These are phyloP conservation scores for Wakefieldia striispora DNA, from an alignment of 768 basidiomycete genomes.

Conservation along the genomic window DNA sequence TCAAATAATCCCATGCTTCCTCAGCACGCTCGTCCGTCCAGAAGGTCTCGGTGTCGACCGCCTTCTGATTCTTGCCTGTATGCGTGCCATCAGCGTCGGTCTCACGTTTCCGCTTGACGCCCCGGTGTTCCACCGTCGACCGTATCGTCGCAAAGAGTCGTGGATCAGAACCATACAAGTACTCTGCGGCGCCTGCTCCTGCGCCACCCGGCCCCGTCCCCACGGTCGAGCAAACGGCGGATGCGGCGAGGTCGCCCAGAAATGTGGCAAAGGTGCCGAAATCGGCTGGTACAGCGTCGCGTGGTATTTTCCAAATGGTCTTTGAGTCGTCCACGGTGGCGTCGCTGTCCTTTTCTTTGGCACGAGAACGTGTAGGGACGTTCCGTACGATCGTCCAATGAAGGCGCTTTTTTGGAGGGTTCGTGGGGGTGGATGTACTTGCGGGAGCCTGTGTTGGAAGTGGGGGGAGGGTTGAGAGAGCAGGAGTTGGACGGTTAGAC, in stretches of 20 bases:
- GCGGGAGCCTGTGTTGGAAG: not conserved
- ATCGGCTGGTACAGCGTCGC: conserved; percentile 55
- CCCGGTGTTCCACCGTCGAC: conserved; percentile 34
- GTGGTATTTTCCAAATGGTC: conserved; percentile 46
- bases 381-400: conserved; percentile 65
- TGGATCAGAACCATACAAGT: conserved; percentile 14
- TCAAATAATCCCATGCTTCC: conserved; percentile 64
- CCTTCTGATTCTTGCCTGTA: conserved; percentile 1
- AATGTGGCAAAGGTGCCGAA: conserved; percentile 62
- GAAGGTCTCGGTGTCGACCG: conserved; percentile 31
- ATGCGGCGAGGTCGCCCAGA: conserved; percentile 39
- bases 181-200: conserved; percentile 2
- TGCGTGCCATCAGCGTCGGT: conserved; percentile 1
- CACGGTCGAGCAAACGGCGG: conserved; percentile 24
- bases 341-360: conserved; percentile 54
- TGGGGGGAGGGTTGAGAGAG: conserved; percentile 14
- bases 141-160: conserved; percentile 36
- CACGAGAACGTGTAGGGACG: conserved; percentile 43
- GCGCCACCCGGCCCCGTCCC: conserved; percentile 18
- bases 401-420: conserved; percentile 35
- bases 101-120: conserved; percentile 16
- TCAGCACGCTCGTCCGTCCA: conserved; percentile 49
- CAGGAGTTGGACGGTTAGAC: conserved; percentile 12
- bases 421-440: conserved; percentile 1
- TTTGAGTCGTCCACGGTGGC: conserved; percentile 25